A percentile compares a stretch with the other conserved stretches of the same genome.
Conservation (phyloP, 1,139 yeast genomes). For the Geotrichum bryndzae region DNA sequence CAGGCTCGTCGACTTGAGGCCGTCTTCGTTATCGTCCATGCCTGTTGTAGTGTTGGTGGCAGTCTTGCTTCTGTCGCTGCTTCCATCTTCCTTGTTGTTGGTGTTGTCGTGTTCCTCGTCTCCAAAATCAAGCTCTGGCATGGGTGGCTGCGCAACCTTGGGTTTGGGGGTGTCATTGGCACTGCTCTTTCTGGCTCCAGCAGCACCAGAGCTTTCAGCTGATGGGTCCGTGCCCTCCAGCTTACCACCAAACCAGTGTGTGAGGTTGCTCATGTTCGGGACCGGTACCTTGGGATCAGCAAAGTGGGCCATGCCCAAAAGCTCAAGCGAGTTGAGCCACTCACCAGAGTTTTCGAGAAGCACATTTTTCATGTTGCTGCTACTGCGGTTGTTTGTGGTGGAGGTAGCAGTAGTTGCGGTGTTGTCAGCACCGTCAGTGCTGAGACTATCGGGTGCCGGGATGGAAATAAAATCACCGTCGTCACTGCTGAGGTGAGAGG, state of each 20-base stretch:
- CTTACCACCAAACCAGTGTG: constrained; percentile 4
- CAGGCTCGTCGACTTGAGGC: constrained; percentile 3
- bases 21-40: background rate
- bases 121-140: background rate
- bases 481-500: background rate
- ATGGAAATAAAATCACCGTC: background rate
- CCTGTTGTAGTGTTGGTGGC: too few species aligned
- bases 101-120: background rate
- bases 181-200: background rate
- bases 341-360: constrained; percentile 13
- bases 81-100: background rate
- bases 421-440: background rate
- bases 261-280: background rate
- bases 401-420: background rate
- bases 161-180: background rate
- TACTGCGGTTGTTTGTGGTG: background rate
- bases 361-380: background rate
- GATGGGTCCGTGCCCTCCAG: background rate
- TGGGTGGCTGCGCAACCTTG: background rate
- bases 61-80: too few species aligned
- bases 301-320: constrained; percentile 12
- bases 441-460: background rate
- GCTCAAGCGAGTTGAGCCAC: constrained; percentile 17
- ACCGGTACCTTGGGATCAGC: constrained; percentile 6
- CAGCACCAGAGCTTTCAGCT: background rate